Conservation (phyloP, 306 rosid genomes). For the peach (Prunus persica) region DNA sequence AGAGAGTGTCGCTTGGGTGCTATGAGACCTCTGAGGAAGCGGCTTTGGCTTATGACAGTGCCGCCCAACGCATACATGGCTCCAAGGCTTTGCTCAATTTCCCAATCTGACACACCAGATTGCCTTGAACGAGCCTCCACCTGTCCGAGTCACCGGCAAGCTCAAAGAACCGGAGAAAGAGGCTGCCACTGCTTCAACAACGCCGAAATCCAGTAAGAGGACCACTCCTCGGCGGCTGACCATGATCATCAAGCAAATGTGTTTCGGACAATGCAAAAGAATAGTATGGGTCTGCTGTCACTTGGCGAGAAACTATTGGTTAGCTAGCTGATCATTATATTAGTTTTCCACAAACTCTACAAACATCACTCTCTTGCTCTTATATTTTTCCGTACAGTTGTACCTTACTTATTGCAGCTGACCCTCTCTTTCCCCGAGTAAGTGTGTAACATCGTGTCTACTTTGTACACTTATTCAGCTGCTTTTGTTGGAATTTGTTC, state of each 20-base stretch:
- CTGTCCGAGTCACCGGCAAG: slow-evolving; percentile 39
- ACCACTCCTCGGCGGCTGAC: neutral
- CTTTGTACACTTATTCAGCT: too few relatives aligned
- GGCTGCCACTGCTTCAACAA: slow-evolving; percentile 1
- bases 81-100: slow-evolving; percentile 60
- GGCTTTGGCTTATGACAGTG: slow-evolving; percentile 57
- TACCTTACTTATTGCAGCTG: too few relatives aligned
- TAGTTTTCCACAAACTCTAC: neutral
- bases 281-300: slow-evolving; percentile 1
- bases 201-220: slow-evolving; percentile 13
- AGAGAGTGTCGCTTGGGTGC: slow-evolving; percentile 56
- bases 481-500: too few relatives aligned
- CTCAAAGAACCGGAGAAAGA: slow-evolving; percentile 20
- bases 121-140: slow-evolving; percentile 47
- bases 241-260: slow-evolving; percentile 2
- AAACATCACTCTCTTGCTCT: too few relatives aligned
- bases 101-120: slow-evolving; percentile 34
- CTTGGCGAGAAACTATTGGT: slow-evolving; percentile 24
- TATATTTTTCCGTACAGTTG: too few relatives aligned
- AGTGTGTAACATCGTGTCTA: too few relatives aligned
- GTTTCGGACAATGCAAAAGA: neutral
- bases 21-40: slow-evolving; percentile 63
- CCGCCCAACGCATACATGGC: slow-evolving; percentile 52
- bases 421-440: too few relatives aligned
- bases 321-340: neutral